These are phyloP conservation scores for Penicillium nordicum DNA, from an alignment of 2,329 filamentous ascomycete species.

Conservation along the genomic window DNA sequence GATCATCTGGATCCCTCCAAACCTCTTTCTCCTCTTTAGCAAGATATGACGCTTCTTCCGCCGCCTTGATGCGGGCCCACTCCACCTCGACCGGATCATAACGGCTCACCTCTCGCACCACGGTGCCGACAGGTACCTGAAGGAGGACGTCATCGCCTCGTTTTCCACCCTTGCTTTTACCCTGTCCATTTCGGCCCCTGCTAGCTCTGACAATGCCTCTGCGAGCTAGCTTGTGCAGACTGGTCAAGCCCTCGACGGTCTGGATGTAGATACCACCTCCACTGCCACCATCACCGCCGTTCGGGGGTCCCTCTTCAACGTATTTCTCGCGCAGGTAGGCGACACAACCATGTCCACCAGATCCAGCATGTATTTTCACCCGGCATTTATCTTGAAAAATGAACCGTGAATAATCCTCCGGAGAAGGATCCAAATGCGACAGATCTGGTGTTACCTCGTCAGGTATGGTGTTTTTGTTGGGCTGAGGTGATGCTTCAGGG, in stretches of 20 bases:
- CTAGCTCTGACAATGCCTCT: slow-evolving; percentile 58
- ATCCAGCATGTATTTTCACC: slow-evolving; percentile 72
- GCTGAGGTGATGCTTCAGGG: neutral
- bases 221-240: slow-evolving; percentile 83
- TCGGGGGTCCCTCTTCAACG: slow-evolving; percentile 81
- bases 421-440: slow-evolving; percentile 71
- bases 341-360: slow-evolving; percentile 87
- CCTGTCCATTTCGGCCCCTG: slow-evolving; percentile 47
- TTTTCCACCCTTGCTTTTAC: slow-evolving; percentile 58
- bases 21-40: slow-evolving; percentile 23
- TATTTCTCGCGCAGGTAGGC: slow-evolving; percentile 92
- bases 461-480: slow-evolving; percentile 7
- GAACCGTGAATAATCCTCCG: slow-evolving; percentile 77
- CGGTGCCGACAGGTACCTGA: slow-evolving; percentile 86
- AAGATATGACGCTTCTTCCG: slow-evolving; percentile 55
- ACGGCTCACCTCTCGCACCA: slow-evolving; percentile 77
- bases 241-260: slow-evolving; percentile 85
- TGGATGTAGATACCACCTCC: slow-evolving; percentile 95
- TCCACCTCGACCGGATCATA: slow-evolving; percentile 74
- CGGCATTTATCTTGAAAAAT: slow-evolving; percentile 85
- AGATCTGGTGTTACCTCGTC: slow-evolving; percentile 24
- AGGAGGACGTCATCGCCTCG: slow-evolving; percentile 84
- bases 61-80: slow-evolving; percentile 33
- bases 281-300: slow-evolving; percentile 89
- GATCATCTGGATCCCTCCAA: slow-evolving; percentile 6